Conservation (phyloP, 1,284 basidiomycete genomes). For the Papiliotrema flavescens region DNA sequence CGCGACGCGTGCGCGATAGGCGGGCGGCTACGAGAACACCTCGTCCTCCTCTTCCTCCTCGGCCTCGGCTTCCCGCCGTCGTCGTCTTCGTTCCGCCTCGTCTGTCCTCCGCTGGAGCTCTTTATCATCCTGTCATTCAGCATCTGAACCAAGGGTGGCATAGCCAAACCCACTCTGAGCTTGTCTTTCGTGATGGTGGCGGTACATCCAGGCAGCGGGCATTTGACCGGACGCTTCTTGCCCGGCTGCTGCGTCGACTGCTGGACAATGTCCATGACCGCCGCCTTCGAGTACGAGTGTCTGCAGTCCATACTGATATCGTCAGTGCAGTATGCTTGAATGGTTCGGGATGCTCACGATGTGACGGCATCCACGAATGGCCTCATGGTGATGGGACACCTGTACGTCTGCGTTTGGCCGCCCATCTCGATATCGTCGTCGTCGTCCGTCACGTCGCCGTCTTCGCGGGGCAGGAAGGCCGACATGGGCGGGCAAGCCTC, state of each 20-base stretch:
- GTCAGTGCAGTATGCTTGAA: neutral
- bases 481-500: constrained; percentile 70
- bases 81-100: constrained; percentile 10
- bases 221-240: constrained; percentile 13
- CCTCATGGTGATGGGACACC: constrained; percentile 69
- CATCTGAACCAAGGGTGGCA: neutral
- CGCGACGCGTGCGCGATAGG: no score
- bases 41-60: constrained; percentile 12
- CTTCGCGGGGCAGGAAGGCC: constrained; percentile 63
- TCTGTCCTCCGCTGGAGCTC: constrained; percentile 25
- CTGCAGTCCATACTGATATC: constrained; percentile 17
- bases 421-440: constrained; percentile 78
- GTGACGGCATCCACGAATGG: constrained; percentile 56
- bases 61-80: constrained; percentile 7
- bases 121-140: constrained; percentile 11
- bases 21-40: no score
- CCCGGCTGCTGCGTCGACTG: neutral
- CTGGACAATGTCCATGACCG: constrained; percentile 16
- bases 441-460: constrained; percentile 59
- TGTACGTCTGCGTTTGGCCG: constrained; percentile 72
- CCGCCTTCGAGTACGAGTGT: constrained; percentile 25
- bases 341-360: constrained; percentile 2
- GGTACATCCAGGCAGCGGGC: constrained; percentile 33
- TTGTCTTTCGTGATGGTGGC: constrained; percentile 23
- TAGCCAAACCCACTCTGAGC: constrained; percentile 13